Percentiles rank a stretch among this genome's conserved stretches.
phyloP scores from a whole-genome alignment of 2,329 filamentous ascomycete species.

The Colletotrichum orchidophilum region DNA sequence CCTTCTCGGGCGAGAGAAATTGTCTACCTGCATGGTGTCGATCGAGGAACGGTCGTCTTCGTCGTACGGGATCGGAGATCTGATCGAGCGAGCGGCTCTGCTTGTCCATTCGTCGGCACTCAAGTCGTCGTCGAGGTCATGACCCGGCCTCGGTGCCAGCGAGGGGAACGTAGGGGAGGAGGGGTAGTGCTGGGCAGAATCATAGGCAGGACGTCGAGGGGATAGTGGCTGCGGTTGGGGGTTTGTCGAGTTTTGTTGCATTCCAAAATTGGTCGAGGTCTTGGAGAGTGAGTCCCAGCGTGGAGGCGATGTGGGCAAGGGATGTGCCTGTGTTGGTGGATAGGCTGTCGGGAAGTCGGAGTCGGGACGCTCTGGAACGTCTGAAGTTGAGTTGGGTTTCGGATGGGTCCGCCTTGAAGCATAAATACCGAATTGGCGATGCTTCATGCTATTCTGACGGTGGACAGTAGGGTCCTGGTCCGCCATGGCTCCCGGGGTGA shows the following conservation, averaged over 20 bases:
- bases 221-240: constrained; percentile 18
- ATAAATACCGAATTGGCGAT: constrained; percentile 35
- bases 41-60: constrained; percentile 36
- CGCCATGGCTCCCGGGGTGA: constrained; percentile 11
- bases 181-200: constrained; percentile 42
- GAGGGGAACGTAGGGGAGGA: constrained; percentile 44
- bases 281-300: constrained; percentile 57
- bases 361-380: constrained; percentile 31
- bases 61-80: constrained; percentile 36
- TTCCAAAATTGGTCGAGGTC: constrained; percentile 31
- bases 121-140: constrained; percentile 32
- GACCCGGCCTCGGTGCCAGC: constrained; percentile 24
- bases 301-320: constrained; percentile 46
- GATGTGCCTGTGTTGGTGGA: constrained; percentile 41
- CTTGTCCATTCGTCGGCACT: constrained; percentile 36
- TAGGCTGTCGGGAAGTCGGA: constrained; percentile 34
- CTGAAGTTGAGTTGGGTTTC: constrained; percentile 32
- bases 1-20: constrained; percentile 69
- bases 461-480: constrained; percentile 29
- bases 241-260: constrained; percentile 24
- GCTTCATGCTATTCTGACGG: constrained; percentile 30
- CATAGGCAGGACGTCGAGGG: constrained; percentile 38
- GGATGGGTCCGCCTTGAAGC: constrained; percentile 31
- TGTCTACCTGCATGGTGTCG: constrained; percentile 50
- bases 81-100: constrained; percentile 31